These are phyloP conservation scores for Mollisia scopiformis DNA, from an alignment of 2,329 filamentous ascomycete species.

Conservation along the genomic window DNA sequence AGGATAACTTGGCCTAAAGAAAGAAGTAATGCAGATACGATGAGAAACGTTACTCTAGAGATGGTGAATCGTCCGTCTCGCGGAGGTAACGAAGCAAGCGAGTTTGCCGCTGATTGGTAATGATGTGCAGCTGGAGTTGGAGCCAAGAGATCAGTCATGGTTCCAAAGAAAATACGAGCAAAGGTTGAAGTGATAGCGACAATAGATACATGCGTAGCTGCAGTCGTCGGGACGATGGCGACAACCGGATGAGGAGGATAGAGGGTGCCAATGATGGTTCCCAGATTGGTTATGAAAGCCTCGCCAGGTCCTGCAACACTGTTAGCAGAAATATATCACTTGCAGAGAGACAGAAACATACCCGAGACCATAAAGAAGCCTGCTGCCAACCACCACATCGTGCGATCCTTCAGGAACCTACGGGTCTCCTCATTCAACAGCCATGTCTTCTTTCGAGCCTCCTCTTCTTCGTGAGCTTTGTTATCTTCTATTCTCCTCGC, in stretches of 20 bases:
- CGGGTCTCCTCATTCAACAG: conserved; percentile 89
- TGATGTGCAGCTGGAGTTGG: conserved; percentile 49
- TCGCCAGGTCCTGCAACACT: conserved; percentile 81
- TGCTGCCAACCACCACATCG: conserved; percentile 92
- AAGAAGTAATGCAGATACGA: conserved; percentile 74
- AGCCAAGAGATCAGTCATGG: conserved; percentile 85
- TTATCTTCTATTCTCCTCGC: conserved; percentile 29
- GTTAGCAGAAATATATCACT: conserved; percentile 14
- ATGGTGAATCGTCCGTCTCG: conserved; percentile 54
- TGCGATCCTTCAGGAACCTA: conserved; percentile 81
- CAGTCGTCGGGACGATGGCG: conserved; percentile 55
- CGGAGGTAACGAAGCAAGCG: conserved; percentile 41
- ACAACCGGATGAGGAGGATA: conserved; percentile 57
- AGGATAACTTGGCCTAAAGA: conserved; percentile 78
- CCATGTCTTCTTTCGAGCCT: conserved; percentile 79
- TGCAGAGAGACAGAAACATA: conserved; percentile 12
- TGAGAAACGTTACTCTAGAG: conserved; percentile 79
- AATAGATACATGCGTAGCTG: conserved; percentile 89
- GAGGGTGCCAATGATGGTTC: conserved; percentile 88
- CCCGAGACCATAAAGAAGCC: conserved; percentile 82
- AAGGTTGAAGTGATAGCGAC: conserved; percentile 88
- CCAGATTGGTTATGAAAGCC: conserved; percentile 96
- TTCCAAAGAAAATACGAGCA: conserved; percentile 88
- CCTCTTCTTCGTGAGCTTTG: conserved; percentile 45
- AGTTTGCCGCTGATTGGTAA: conserved; percentile 31